These are phyloP conservation scores for Pilatotrama ljubarskyi DNA, from an alignment of 768 basidiomycete species.

Conservation along the genomic window DNA sequence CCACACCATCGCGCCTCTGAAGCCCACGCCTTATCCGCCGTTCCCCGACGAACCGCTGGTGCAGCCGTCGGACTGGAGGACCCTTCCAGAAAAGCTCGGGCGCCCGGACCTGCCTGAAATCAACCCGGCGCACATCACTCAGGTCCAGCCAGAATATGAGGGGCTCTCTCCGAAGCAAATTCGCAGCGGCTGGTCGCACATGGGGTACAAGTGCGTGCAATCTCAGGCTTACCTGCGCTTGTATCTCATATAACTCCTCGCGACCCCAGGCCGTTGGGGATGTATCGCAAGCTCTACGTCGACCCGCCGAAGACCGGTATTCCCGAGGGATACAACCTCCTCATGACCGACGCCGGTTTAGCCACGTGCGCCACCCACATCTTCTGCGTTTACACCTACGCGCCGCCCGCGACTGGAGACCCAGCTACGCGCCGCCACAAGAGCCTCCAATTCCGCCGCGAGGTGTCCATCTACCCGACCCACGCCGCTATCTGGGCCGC, in stretches of 20 bases:
- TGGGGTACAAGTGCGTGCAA: not conserved
- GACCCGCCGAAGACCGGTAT: constrained; percentile 19
- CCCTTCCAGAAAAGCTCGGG: constrained; percentile 1
- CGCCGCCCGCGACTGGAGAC: not conserved
- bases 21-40: not conserved
- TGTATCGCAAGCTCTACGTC: constrained; percentile 11
- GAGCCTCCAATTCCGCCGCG: constrained; percentile 8
- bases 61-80: not conserved
- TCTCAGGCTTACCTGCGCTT: not conserved
- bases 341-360: constrained; percentile 22
- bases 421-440: not conserved
- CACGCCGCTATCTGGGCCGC: constrained; percentile 68
- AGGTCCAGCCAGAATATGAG: constrained; percentile 3
- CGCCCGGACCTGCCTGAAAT: not conserved
- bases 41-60: not conserved
- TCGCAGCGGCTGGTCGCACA: constrained; percentile 2
- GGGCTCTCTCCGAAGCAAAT: constrained; percentile 2
- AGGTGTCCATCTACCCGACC: constrained; percentile 45
- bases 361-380: constrained; percentile 20
- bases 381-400: constrained; percentile 19
- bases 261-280: constrained; percentile 7
- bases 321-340: constrained; percentile 16
- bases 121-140: not conserved
- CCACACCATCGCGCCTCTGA: not conserved
- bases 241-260: not conserved